Percentiles rank a stretch among this genome's conserved stretches.
These are phyloP conservation scores for Clonostachys chloroleuca DNA, from an alignment of 2,329 filamentous ascomycete species.

Conservation along the genomic window DNA sequence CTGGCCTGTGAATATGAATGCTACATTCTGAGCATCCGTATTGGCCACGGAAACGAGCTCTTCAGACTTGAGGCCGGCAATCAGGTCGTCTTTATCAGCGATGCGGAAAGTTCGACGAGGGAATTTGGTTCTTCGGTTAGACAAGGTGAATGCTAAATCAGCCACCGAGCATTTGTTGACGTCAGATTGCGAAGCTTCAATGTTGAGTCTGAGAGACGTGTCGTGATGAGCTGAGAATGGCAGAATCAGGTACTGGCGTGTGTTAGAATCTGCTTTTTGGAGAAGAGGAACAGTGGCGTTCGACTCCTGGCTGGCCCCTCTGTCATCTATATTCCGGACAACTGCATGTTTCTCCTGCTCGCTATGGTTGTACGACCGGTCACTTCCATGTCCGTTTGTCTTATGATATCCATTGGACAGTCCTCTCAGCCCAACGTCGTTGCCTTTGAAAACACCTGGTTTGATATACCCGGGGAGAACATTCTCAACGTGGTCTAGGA, in stretches of 20 bases:
- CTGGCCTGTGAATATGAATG: conserved; percentile 37
- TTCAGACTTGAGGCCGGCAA: background rate
- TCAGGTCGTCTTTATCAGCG: background rate
- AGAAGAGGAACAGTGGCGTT: background rate
- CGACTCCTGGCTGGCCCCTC: background rate
- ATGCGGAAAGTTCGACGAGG: conserved; percentile 5
- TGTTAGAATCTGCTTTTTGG: conserved; percentile 3
- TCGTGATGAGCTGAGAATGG: conserved; percentile 14
- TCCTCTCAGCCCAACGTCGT: background rate
- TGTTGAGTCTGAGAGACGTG: conserved; percentile 8
- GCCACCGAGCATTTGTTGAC: background rate
- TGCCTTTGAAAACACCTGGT: background rate
- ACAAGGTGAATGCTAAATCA: conserved; percentile 12
- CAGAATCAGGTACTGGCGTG: conserved; percentile 10
- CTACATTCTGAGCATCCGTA: conserved; percentile 11
- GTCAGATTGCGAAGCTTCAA: conserved; percentile 5
- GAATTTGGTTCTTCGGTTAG: conserved; percentile 5
- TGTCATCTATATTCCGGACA: background rate
- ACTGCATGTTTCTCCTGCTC: background rate
- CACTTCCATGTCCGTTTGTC: background rate
- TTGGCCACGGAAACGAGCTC: background rate
- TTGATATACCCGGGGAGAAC: background rate
- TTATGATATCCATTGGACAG: background rate
- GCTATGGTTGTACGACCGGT: background rate
- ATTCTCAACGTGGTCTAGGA: conserved; percentile 15